These are phyloP conservation scores for Nicotiana attenuata DNA, from an alignment of 257 asterid genomes.

Conservation along the genomic window DNA sequence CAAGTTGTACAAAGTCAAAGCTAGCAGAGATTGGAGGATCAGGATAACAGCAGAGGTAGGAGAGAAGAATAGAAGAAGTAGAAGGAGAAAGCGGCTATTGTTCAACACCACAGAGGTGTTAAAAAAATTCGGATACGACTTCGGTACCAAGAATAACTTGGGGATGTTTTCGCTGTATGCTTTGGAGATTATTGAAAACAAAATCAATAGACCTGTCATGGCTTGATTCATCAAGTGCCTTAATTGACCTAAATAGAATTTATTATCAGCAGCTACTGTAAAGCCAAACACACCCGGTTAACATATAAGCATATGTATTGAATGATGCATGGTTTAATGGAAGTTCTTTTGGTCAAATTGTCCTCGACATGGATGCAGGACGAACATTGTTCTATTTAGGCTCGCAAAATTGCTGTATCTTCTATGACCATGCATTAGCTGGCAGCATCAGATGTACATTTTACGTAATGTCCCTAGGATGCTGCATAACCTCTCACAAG, in stretches of 20 bases:
- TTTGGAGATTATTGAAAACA: not conserved
- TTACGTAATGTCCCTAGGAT: not conserved
- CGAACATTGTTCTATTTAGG: not conserved
- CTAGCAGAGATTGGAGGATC: not conserved
- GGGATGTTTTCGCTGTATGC: not conserved
- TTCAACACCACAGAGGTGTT: not conserved
- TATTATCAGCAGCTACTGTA: not conserved
- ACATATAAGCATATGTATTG: not conserved
- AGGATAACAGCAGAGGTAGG: not conserved
- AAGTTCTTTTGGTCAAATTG: not conserved
- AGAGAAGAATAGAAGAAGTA: not conserved
- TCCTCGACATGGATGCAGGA: not conserved
- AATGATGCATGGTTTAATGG: not conserved
- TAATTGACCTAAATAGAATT: not conserved
- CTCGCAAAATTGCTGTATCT: not conserved
- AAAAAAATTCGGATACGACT: not conserved
- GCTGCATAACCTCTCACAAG: not conserved
- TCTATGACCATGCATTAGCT: not conserved
- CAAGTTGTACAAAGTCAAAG: slow-evolving; percentile 1
- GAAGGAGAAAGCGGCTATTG: not conserved
- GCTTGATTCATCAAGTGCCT: not conserved
- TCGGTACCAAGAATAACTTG: not conserved
- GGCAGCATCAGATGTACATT: not conserved
- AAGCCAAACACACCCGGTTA: not conserved
- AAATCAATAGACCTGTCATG: not conserved